Evolutionary conservation across 192 early-diverging fungal species (phyloP).

Genomic region (Spinellus fusiger): DNA sequence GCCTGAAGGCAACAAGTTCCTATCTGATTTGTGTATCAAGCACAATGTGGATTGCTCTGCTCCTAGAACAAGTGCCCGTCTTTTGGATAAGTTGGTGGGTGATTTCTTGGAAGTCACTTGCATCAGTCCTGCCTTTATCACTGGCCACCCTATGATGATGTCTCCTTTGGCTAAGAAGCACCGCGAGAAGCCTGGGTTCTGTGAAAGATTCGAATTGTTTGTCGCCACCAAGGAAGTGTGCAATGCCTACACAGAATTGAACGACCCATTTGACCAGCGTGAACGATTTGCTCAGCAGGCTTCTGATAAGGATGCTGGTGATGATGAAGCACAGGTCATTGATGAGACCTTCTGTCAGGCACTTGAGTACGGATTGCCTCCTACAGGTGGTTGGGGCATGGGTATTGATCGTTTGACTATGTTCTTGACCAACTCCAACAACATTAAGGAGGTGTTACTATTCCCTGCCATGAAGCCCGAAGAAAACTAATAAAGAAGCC

Average conservation of each 20-base stretch:
- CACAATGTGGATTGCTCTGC: conserved; percentile 92
- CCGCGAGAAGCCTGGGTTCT: conserved; percentile 80
- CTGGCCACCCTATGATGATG: conserved; percentile 98
- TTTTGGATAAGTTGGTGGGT: conserved; percentile 93
- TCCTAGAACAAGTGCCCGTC: conserved; percentile 85
- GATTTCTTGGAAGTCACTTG: conserved; percentile 78
- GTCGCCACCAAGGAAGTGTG: conserved; percentile 98
- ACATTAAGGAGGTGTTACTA: conserved; percentile 74
- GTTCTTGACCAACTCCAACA: conserved; percentile 98
- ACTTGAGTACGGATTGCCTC: conserved; percentile 96
- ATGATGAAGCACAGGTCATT: conserved; percentile 97
- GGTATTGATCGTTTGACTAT: conserved; percentile 96
- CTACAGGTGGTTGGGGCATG: conserved; percentile 92
- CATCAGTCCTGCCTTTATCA: conserved; percentile 90
- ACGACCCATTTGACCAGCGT: conserved; percentile 99
- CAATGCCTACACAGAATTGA: conserved; percentile 99
- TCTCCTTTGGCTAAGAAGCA: conserved; percentile 97
- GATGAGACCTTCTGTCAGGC: conserved; percentile 97
- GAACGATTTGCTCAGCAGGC: conserved; percentile 98
- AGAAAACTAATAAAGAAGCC: conserved; percentile 30
- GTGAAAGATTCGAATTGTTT: conserved; percentile 98
- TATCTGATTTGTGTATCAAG: conserved; percentile 90
- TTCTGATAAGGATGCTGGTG: conserved; percentile 92
- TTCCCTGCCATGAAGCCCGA: conserved; percentile 73
- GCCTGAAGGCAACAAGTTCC: conserved; percentile 80